phyloP scores from a whole-genome alignment of 257 asterid species.

The Rubia yunnanensis region DNA sequence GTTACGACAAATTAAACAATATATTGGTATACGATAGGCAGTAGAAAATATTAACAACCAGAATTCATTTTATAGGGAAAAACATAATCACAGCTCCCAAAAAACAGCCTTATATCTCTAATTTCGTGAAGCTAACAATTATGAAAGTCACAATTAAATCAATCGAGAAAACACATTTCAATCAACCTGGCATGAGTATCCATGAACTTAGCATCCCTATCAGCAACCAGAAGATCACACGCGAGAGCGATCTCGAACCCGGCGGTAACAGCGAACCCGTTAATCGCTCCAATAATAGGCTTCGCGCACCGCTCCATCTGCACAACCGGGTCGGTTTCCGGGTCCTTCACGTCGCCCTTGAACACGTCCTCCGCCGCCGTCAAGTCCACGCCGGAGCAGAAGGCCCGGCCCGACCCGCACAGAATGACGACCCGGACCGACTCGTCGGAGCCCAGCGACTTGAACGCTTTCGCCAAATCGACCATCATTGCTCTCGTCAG shows the following conservation, averaged over 20 bases:
- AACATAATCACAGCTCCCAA: too few relatives aligned
- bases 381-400: conserved; percentile 92
- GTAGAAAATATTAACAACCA: too few relatives aligned
- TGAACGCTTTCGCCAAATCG: conserved; percentile 55
- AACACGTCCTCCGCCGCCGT: conserved; percentile 90
- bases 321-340: conserved; percentile 66
- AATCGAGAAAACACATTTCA: background rate
- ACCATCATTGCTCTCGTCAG: conserved; percentile 60
- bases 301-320: conserved; percentile 84
- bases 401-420: conserved; percentile 74
- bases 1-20: too few relatives aligned
- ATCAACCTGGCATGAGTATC: conserved; percentile 98
- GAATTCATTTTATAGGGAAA: too few relatives aligned
- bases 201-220: conserved; percentile 81
- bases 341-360: conserved; percentile 74
- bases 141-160: background rate
- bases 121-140: too few relatives aligned
- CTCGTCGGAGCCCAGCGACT: conserved; percentile 39
- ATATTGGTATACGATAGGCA: too few relatives aligned
- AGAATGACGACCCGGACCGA: conserved; percentile 62
- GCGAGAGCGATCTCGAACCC: conserved; percentile 93
- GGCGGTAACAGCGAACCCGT: conserved; percentile 90
- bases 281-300: conserved; percentile 83
- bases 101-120: too few relatives aligned
- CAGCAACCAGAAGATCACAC: conserved; percentile 79